Evolutionary conservation across 345 rosid genomes (phyloP), one percentile per base, ranked within the genome.

Genomic region (Ailanthus altissimus): DNA sequence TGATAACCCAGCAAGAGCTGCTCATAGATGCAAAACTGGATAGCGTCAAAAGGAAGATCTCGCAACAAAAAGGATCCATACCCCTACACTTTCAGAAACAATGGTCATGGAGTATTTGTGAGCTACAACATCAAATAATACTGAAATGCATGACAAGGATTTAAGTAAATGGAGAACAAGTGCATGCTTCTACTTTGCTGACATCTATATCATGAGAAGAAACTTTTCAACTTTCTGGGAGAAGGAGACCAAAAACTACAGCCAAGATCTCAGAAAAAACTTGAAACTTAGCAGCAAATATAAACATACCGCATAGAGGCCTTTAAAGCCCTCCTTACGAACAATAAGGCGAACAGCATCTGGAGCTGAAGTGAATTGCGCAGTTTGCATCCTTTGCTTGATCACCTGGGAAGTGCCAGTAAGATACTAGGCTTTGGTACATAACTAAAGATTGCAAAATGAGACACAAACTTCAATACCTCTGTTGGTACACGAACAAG

Each of bases 1-100:
- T 89, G 93, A 84, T 93, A 94, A 62, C 94, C 96, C 11, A 91
- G 86, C 43, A 90, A 88, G 49, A 94, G 86, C 81, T 94, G 98
- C 87, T 94, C 99, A 49, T 94, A 94, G 80, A 93, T 82, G 75
- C 99, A 94, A 81, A 94, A 94, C 75, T 94, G 98, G 70, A 93
- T 80, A 1, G 98, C 99, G 53, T 94, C 99, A 87, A 93, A 94
- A 61, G 98, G 99, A 80, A 94, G 85, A 84, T 94, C 99, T 81
- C 96, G 87, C 86, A 94, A 69, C 70, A 94, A 81, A 79, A 93
- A 91, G 51, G 97, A 93, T 77, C 99, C 92, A 79, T 88, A 94
- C 8, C 98, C 99, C 99, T 94, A 79, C 78, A 84, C 43, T 68
- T 75, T 73, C 72, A 70, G 46, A 51, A 67, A 66, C 2, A 61